Evolutionary conservation across 495 filamentous ascomycete species (phyloP).

Genomic region (Trichoderma asperelloides): DNA sequence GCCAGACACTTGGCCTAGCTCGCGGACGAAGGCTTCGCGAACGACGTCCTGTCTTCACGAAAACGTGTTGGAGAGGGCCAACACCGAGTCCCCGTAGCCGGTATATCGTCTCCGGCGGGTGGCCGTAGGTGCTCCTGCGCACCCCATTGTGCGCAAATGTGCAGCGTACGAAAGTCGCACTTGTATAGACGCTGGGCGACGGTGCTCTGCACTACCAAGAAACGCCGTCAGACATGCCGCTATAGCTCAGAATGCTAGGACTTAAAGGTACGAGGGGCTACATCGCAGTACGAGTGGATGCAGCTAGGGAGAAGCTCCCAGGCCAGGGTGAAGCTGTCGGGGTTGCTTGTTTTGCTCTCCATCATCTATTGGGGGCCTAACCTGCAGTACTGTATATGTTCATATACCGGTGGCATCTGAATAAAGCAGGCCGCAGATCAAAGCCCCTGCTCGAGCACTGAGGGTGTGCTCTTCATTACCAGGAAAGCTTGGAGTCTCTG

Average conservation of each 20-base stretch:
- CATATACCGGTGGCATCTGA: not conserved
- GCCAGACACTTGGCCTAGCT: not conserved
- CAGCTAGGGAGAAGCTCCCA: not conserved
- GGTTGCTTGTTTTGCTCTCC: not conserved
- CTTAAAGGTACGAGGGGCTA: not conserved
- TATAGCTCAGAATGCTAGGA: not conserved
- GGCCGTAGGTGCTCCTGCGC: not conserved
- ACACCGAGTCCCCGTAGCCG: not conserved
- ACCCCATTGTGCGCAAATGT: not conserved
- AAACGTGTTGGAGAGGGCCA: not conserved
- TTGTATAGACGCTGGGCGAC: not conserved
- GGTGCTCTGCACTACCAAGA: not conserved
- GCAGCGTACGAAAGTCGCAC: not conserved
- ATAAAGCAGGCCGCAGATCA: not conserved
- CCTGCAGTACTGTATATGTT: not conserved
- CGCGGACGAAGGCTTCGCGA: not conserved
- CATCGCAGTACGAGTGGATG: not conserved
- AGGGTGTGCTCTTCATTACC: not conserved
- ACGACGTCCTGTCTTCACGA: not conserved
- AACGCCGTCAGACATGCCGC: not conserved
- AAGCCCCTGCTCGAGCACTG: not conserved
- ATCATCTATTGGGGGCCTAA: not conserved
- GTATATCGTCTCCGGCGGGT: not conserved
- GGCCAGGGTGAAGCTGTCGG: not conserved
- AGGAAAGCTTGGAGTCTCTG: not conserved